phyloP scores from a whole-genome alignment of 192 early-diverging fungal genomes.

The Helicostylum pulchrum region DNA sequence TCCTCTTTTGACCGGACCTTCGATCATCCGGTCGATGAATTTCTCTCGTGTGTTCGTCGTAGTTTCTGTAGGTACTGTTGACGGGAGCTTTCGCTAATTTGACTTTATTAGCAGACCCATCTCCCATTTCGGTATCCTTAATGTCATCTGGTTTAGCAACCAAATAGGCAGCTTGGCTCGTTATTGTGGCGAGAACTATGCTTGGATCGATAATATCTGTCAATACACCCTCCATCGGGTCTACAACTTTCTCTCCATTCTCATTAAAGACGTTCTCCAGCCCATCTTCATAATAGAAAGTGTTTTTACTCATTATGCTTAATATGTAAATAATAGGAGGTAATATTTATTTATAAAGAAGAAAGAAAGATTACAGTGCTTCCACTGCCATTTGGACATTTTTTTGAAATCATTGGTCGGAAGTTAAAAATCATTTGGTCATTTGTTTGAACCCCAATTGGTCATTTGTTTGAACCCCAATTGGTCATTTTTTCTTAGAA shows the following conservation, averaged over 20 bases:
- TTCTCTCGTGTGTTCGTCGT: constrained; percentile 5
- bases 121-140: not conserved
- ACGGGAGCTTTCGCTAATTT: not conserved
- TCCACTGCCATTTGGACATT: too few species aligned
- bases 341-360: too few species aligned
- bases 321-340: too few species aligned
- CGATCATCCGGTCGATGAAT: not conserved
- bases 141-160: not conserved
- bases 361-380: too few species aligned
- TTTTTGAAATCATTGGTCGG: constrained; percentile 4
- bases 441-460: not conserved
- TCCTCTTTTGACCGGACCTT: constrained; percentile 6
- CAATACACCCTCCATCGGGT: constrained; percentile 9
- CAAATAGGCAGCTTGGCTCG: constrained; percentile 5
- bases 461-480: constrained; percentile 6
- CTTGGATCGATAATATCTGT: constrained; percentile 3
- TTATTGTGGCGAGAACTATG: constrained; percentile 6
- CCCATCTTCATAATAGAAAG: not conserved
- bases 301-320: too few species aligned
- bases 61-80: constrained; percentile 1
- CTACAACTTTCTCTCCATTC: constrained; percentile 17
- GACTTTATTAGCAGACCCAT: not conserved
- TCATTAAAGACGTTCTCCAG: not conserved
- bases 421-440: not conserved
- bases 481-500: too few species aligned